Conservation (phyloP, 805 yeast species). For the Millerago galiae region DNA sequence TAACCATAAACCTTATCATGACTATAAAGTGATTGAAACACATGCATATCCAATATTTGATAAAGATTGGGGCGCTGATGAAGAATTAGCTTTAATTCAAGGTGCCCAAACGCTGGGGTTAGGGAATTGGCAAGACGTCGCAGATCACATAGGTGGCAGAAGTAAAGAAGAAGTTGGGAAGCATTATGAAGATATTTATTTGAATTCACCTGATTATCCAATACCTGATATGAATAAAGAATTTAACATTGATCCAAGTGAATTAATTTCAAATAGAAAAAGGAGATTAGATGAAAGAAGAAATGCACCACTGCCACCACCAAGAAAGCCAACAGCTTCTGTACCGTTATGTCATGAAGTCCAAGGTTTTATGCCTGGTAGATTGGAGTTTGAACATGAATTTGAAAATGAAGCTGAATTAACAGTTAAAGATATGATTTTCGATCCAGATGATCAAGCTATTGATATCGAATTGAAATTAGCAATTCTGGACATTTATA, state of each 20-base stretch:
- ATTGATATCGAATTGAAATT: conserved; percentile 87
- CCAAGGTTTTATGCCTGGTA: conserved; percentile 98
- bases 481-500: conserved; percentile 82
- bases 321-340: conserved; percentile 83
- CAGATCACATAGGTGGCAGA: conserved; percentile 91
- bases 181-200: conserved; percentile 71
- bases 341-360: conserved; percentile 95
- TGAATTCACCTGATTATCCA: conserved; percentile 72
- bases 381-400: conserved; percentile 93
- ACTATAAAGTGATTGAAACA: conserved; percentile 86
- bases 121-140: conserved; percentile 98
- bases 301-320: conserved; percentile 75
- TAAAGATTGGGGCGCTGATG: conserved; percentile 97
- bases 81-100: conserved; percentile 79
- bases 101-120: conserved; percentile 89
- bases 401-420: conserved; percentile 96
- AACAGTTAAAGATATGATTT: conserved; percentile 89
- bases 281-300: conserved; percentile 66
- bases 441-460: conserved; percentile 87
- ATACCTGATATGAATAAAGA: conserved; percentile 78
- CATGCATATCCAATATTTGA: conserved; percentile 90
- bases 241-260: conserved; percentile 58
- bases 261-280: conserved; percentile 63
- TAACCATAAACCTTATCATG: conserved; percentile 91
- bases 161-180: conserved; percentile 85